Base-by-base conservation (phyloP, 306 rosid genomes). In the Ormosia semicastrata region DNA sequence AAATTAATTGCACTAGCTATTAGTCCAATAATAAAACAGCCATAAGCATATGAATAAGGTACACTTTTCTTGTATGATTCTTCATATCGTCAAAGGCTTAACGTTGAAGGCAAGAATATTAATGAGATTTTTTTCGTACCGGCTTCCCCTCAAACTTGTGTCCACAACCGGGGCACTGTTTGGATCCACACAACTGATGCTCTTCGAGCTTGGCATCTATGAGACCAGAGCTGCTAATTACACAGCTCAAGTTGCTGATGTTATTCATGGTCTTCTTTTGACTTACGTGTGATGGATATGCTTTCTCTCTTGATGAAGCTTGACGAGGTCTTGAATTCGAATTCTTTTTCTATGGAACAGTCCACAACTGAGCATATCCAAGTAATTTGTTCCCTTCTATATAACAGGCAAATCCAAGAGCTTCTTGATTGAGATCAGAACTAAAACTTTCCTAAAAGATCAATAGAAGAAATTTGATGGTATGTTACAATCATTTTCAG, bases 181-280 rank as follows among this genome's bases (percentile, higher is more conserved):
- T 96, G 86, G 99, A 93, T 91, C 93, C 97, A 90, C 99, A 96
- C 82, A 89, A 81, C 79, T 93, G 97, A 89, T 96, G 97, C 66
- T 93, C 94, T 89, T 91, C 99, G 3, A 96, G 97, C 93, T 93
- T 96, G 0, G 99, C 93, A 91, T 96, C 99, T 83, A 96, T 89
- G 63, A 92, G 94, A 91, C 91, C 95, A 71, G 92, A 87, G 81
- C 95, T 87, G 58, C 87, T 90, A 44, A 88, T n/a, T n/a, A n/a
- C 79, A 78, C 78, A 74, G 44, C 90, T 86, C 81, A 84, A 63
- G 76, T 65, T 81, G 71, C 85, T 86, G 66, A 71, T 90, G 75
- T 76, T 92, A 71, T 87, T 89, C 93, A 88, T 89, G 54, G 47
- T 59, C 2, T 65, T n/a, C 29, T 47, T 32, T 50, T 46, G 9